Percentiles rank a stretch among this genome's conserved stretches.
Evolutionary conservation across 2,329 filamentous ascomycete genomes (phyloP).

Genomic region (Davidsoniella australis): DNA sequence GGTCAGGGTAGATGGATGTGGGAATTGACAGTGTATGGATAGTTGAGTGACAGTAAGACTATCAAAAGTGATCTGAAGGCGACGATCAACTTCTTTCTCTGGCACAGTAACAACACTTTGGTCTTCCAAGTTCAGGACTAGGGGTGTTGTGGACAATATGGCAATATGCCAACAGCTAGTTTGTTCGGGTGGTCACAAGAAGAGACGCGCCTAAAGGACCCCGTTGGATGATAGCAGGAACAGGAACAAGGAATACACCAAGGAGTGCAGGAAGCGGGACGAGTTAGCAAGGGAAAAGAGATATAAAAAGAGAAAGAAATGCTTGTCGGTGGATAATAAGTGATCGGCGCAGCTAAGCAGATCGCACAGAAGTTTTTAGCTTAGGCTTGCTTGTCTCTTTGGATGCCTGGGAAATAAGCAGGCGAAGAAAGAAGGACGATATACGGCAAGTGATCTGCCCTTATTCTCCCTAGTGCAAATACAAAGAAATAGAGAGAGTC

Average conservation of each 20-base stretch:
- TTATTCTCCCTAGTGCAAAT: background rate
- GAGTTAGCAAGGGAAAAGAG: slow-evolving; percentile 2
- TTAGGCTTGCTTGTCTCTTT: background rate
- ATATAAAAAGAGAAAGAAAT: background rate
- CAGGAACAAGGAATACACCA: background rate
- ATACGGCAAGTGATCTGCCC: background rate
- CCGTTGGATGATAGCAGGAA: background rate
- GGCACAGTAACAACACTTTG: no score
- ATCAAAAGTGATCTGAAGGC: no score
- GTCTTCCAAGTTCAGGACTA: background rate
- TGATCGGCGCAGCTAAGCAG: slow-evolving; percentile 3
- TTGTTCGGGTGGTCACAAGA: no score
- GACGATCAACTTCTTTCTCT: no score
- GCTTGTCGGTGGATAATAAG: background rate
- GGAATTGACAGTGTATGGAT: background rate
- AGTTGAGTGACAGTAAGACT: background rate
- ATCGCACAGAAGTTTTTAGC: slow-evolving; percentile 1
- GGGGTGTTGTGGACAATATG: background rate
- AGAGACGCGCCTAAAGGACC: no score
- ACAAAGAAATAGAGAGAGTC: background rate
- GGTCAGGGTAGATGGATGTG: background rate
- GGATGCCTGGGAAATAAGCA: slow-evolving; percentile 1
- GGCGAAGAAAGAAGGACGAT: background rate
- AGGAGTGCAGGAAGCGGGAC: slow-evolving; percentile 1
- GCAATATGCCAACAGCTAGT: background rate